Base-by-base conservation (phyloP, 257 asterid genomes). In the Osmanthus fragrans region DNA sequence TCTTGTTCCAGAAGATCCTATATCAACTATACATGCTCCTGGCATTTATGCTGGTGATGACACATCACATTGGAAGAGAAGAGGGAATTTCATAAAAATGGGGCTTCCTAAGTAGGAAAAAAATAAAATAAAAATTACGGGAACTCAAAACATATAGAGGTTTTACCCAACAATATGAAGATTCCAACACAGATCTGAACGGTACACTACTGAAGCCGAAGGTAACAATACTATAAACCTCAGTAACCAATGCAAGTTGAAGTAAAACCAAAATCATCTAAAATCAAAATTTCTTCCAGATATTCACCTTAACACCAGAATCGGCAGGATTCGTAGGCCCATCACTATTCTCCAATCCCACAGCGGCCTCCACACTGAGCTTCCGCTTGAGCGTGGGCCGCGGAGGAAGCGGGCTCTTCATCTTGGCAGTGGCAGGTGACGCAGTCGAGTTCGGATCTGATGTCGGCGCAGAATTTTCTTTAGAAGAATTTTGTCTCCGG, bases 381-480 rank as follows among this genome's bases (percentile, higher is more conserved):
- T 94, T 94, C 83, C 98, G 86, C 86, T 90, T 90, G 78, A 91
- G 93, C 27, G 96, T 95, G 9, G 97, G 99, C 68, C 97, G 81
- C 0, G 98, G 98, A 0, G 99, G 98, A 34, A 94, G 97, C 30
- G 97, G 90, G 66, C 96, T 90, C 85, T 85, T 94, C 82, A 88
- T 72, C 86, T 87, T 90, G 75, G 78, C 73, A 1, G 88, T 82
- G 2, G 89, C 84, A 71, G 90, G 71, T 1, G 80, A 60, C 1
- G 56, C 23, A 45, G 58, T 30, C 25, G 77, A 29, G 73, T 86
- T 88, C 18, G 87, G 87, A 88, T 86, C 92, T 63, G 13, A 39
- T 39, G 45, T 39, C 13, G 45, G 45, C 45, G 45, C 3, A 13
- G 92, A 93, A 72, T 95, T 95, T 86, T 95, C 98, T 75, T 92